Evolutionary conservation across 805 yeast species (phyloP).

Genomic region (Metschnikowia santaceciliae): DNA sequence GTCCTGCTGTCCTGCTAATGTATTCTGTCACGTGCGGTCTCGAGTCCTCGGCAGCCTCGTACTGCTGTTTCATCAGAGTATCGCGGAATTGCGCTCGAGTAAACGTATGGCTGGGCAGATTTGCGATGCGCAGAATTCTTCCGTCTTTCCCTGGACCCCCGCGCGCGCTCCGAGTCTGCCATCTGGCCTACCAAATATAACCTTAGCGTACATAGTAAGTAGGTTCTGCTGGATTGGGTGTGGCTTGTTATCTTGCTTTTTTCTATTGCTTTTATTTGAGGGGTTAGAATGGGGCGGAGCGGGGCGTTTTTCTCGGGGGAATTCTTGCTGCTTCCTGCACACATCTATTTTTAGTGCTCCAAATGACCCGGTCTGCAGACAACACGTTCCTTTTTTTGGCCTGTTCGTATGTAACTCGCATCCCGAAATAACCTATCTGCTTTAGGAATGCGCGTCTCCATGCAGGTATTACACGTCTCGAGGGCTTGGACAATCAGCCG

Average conservation of each 20-base stretch:
- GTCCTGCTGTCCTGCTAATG: too few relatives aligned
- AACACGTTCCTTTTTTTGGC: not conserved
- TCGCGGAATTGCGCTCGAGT: constrained; percentile 1
- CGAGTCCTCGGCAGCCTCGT: not conserved
- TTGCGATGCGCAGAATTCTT: constrained; percentile 3
- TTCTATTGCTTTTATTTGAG: too few relatives aligned
- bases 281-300: too few relatives aligned
- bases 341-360: too few relatives aligned
- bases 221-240: too few relatives aligned
- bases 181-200: too few relatives aligned
- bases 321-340: too few relatives aligned
- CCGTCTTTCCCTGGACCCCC: not conserved
- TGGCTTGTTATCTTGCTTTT: too few relatives aligned
- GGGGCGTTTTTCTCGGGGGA: too few relatives aligned
- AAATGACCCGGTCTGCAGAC: too few relatives aligned
- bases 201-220: too few relatives aligned
- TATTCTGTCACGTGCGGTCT: too few relatives aligned
- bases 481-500: not conserved
- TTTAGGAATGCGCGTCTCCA: not conserved
- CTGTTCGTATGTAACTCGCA: not conserved
- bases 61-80: not conserved
- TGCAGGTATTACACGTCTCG: not conserved
- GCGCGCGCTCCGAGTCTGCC: not conserved
- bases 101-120: constrained; percentile 2
- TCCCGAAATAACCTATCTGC: not conserved